A percentile compares a stretch with the other conserved stretches of the same genome.
Conservation (phyloP, 2,329 filamentous ascomycete species). For the Periconia digitata region DNA sequence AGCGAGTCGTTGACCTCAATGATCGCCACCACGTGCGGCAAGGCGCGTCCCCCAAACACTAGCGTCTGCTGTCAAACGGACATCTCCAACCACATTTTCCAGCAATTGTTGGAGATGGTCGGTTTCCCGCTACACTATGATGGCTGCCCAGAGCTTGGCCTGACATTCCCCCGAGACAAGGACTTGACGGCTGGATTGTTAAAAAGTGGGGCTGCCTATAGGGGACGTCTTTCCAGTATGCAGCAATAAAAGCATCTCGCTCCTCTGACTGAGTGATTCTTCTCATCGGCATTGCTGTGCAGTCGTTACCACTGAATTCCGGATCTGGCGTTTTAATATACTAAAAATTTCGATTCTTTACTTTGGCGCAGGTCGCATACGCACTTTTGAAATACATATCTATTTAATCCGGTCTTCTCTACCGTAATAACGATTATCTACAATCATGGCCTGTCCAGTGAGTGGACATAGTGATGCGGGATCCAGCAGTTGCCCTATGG, state of each 20-base stretch:
- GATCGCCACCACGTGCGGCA: no score
- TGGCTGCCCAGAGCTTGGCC: no score
- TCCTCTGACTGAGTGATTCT: not conserved
- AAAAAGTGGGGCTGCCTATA: no score
- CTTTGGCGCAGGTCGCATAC: not conserved
- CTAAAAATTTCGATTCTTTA: not conserved
- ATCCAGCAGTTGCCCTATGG: constrained; percentile 12
- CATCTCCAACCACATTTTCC: no score
- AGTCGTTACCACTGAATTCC: not conserved
- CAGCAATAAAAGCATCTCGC: not conserved
- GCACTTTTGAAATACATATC: not conserved
- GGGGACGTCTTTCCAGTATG: not conserved
- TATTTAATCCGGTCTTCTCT: not conserved
- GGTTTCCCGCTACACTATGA: no score
- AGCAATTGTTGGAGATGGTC: no score
- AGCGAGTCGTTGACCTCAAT: no score
- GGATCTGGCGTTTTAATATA: not conserved
- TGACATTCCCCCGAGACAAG: no score
- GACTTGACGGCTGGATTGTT: no score
- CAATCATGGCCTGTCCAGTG: constrained; percentile 14
- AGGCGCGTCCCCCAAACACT: no score
- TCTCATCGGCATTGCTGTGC: not conserved
- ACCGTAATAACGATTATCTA: not conserved
- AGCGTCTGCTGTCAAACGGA: no score
- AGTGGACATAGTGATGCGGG: constrained; percentile 10